Conservation (phyloP, 345 rosid genomes). For the Conringia planisiliqua region DNA sequence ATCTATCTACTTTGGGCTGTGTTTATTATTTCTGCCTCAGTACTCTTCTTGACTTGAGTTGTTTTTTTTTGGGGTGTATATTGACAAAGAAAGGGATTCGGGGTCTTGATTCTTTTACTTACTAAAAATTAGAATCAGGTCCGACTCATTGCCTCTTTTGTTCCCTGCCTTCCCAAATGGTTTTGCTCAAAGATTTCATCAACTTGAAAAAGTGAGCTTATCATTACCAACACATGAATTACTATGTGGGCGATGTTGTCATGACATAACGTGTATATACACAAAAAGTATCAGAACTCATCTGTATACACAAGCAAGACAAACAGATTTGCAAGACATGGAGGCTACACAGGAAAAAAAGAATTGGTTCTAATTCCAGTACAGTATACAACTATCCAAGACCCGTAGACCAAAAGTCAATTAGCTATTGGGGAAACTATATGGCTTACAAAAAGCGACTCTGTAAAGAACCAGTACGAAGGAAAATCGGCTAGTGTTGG, state of each 20-base stretch:
- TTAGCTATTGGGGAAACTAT: too few relatives aligned
- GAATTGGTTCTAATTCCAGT: neutral
- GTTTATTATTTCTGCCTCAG: constrained; percentile 24
- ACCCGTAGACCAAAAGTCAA: neutral
- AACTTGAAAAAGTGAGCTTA: too few relatives aligned
- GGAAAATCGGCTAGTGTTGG: neutral
- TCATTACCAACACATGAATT: neutral
- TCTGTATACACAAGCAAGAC: neutral
- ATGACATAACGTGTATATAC: neutral
- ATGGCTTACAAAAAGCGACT: neutral
- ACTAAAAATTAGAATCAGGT: neutral
- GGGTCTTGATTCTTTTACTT: neutral
- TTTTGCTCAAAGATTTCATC: too few relatives aligned
- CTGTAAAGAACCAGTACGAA: neutral
- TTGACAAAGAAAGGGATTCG: neutral
- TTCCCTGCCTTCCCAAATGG: too few relatives aligned
- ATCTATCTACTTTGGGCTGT: constrained; percentile 21
- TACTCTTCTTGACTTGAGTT: neutral
- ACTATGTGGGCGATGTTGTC: neutral
- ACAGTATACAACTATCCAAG: neutral
- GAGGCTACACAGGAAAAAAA: too few relatives aligned
- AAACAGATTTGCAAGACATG: too few relatives aligned
- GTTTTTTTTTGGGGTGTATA: neutral
- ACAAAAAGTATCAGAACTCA: neutral
- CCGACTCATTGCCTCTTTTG: too few relatives aligned